These are phyloP conservation scores for Ophiocordyceps australis DNA, from an alignment of 2,329 filamentous ascomycete species.

Conservation along the genomic window DNA sequence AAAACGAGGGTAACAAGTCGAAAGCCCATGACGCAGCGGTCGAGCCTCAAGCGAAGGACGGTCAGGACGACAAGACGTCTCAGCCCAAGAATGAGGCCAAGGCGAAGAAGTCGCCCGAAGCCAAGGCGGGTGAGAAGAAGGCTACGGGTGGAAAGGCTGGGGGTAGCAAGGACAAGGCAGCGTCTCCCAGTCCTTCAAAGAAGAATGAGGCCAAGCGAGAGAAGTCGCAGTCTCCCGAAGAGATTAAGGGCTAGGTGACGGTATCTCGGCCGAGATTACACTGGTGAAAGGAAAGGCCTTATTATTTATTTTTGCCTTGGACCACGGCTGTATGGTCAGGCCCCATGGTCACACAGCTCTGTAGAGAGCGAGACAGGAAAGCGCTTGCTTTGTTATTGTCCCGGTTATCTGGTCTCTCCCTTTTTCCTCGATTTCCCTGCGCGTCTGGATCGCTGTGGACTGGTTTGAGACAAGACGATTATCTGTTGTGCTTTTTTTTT, in stretches of 20 bases:
- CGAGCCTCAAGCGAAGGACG: too few relatives aligned
- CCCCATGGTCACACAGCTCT: too few relatives aligned
- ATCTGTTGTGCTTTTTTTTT: neutral
- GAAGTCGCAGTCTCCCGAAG: constrained; percentile 9
- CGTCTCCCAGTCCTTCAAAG: constrained; percentile 1
- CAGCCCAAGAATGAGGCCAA: constrained; percentile 4
- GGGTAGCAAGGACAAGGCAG: too few relatives aligned
- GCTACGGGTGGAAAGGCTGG: too few relatives aligned
- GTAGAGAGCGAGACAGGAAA: too few relatives aligned
- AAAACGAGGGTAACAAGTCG: neutral
- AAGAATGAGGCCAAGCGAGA: constrained; percentile 9
- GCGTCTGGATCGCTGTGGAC: neutral
- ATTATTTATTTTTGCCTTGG: neutral
- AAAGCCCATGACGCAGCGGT: too few relatives aligned
- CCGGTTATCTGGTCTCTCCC: neutral
- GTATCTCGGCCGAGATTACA: constrained; percentile 5
- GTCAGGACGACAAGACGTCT: constrained; percentile 4
- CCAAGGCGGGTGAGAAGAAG: too few relatives aligned
- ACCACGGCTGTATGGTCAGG: too few relatives aligned
- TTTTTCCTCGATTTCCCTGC: neutral
- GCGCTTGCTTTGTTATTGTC: neutral
- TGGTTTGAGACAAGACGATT: too few relatives aligned
- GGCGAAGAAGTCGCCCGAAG: neutral
- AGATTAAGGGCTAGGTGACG: constrained; percentile 18
- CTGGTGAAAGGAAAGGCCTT: constrained; percentile 2